A percentile compares a stretch with the other conserved stretches of the same genome.
phyloP scores from a whole-genome alignment of 1,139 yeast species.

The Saccharomyces hybrid region DNA sequence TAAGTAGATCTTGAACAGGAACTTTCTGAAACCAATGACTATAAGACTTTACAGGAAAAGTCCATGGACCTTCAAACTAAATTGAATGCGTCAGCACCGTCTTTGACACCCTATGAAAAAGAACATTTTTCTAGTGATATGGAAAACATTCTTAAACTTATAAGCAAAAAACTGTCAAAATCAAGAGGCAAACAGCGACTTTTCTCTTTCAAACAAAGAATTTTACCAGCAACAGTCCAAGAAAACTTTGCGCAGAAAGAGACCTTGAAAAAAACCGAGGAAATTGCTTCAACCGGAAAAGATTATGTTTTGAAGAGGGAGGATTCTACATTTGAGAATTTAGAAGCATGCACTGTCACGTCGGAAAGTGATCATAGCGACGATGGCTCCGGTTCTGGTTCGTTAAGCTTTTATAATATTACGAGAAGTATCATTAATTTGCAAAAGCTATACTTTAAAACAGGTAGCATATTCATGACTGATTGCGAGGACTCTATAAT shows the following conservation, averaged over 20 bases:
- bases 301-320: slow-evolving; percentile 2
- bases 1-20: neutral
- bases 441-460: slow-evolving; percentile 10
- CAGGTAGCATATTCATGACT: slow-evolving; percentile 20
- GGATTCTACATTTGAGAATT: slow-evolving; percentile 6
- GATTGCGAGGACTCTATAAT: slow-evolving; percentile 12
- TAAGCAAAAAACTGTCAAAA: slow-evolving; percentile 5
- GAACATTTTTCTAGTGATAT: slow-evolving; percentile 15
- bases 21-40: slow-evolving; percentile 6
- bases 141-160: slow-evolving; percentile 11
- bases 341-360: slow-evolving; percentile 7
- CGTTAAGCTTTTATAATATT: slow-evolving; percentile 12
- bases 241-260: neutral
- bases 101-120: slow-evolving; percentile 16
- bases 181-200: neutral
- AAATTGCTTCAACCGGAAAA: neutral
- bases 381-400: slow-evolving; percentile 7
- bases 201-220: neutral
- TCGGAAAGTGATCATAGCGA: neutral
- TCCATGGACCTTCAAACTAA: slow-evolving; percentile 9
- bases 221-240: neutral
- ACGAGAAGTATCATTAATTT: slow-evolving; percentile 9
- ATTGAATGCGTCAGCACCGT: slow-evolving; percentile 10
- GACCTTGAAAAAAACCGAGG: neutral
- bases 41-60: neutral